phyloP scores from a whole-genome alignment of 1,284 basidiomycete species.

The Dichomitus squalens region DNA sequence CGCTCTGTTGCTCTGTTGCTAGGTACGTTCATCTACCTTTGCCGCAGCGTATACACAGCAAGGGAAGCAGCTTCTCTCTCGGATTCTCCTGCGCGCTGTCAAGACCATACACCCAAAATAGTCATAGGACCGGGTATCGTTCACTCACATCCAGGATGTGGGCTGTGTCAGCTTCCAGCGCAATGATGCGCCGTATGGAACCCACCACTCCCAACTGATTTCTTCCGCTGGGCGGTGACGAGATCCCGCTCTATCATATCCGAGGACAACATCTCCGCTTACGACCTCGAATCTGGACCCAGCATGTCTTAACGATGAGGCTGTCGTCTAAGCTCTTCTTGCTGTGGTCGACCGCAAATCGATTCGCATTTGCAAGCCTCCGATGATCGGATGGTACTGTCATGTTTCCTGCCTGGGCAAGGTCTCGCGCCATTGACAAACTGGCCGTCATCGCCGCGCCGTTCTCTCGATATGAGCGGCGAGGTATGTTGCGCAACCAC shows the following conservation, averaged over 20 bases:
- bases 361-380: background rate
- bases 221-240: background rate
- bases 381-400: conserved; percentile 6
- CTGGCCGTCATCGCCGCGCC: background rate
- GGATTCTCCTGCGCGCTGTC: background rate
- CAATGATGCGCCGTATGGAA: conserved; percentile 3
- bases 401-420: background rate
- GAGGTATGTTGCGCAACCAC: background rate
- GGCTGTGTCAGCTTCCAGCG: background rate
- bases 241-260: background rate
- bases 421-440: background rate
- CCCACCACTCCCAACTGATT: conserved; percentile 10
- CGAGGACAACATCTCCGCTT: background rate
- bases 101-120: background rate
- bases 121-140: background rate
- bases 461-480: background rate
- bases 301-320: background rate
- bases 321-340: background rate
- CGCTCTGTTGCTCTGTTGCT: background rate
- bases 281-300: background rate
- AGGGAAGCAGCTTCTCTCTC: background rate
- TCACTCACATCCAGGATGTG: background rate
- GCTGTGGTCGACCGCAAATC: background rate
- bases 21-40: background rate
- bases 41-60: background rate